A percentile compares a stretch with the other conserved stretches of the same genome.
Evolutionary conservation across 208 protist species (phyloP).

Genomic region (Acanthamoeba royreba): DNA sequence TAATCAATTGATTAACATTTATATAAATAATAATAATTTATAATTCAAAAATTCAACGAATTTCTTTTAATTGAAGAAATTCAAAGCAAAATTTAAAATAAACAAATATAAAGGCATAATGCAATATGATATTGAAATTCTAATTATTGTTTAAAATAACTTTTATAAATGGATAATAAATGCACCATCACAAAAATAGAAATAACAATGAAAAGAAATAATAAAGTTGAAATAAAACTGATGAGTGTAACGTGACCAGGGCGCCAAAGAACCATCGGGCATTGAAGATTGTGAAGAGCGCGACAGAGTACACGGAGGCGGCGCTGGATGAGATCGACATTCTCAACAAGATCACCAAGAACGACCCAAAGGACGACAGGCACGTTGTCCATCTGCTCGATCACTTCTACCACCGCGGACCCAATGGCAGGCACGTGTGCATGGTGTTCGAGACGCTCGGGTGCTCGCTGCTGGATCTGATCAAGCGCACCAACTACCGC

Average conservation of each 20-base stretch:
- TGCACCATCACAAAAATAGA: too few relatives aligned
- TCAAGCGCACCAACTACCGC: conserved; percentile 92
- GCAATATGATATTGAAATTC: too few relatives aligned
- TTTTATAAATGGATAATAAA: too few relatives aligned
- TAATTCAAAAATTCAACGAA: too few relatives aligned
- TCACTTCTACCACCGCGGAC: conserved; percentile 73
- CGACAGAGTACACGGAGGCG: conserved; percentile 86
- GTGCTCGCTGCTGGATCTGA: conserved; percentile 93
- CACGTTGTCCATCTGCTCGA: conserved; percentile 74
- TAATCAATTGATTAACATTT: neutral
- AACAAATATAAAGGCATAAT: too few relatives aligned
- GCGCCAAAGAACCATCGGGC: conserved; percentile 66
- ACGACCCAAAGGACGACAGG: conserved; percentile 46
- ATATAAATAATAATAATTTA: too few relatives aligned
- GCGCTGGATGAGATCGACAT: conserved; percentile 78
- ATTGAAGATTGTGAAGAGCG: conserved; percentile 90
- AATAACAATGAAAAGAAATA: too few relatives aligned
- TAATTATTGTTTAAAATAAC: too few relatives aligned
- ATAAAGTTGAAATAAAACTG: too few relatives aligned
- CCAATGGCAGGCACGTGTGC: conserved; percentile 87
- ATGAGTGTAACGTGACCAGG: neutral
- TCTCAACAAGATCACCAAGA: conserved; percentile 43
- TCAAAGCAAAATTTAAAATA: too few relatives aligned
- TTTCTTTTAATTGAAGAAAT: too few relatives aligned
- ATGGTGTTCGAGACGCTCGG: conserved; percentile 97